Conservation (phyloP, 2,329 filamentous ascomycete species). For the Cladosporium austrohemisphaericum region DNA sequence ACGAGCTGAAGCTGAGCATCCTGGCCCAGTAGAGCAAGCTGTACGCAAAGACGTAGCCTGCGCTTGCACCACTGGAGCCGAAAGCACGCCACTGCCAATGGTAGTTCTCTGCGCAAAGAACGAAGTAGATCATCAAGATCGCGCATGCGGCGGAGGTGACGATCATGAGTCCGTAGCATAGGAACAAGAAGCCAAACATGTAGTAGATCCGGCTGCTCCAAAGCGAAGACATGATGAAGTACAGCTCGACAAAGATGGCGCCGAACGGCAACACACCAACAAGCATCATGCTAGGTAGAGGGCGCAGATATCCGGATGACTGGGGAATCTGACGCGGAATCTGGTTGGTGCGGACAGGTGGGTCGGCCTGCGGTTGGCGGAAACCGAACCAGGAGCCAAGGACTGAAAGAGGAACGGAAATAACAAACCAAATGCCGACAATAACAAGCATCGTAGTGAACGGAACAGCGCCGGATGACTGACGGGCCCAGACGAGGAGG, state of each 20-base stretch:
- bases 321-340: constrained; percentile 95
- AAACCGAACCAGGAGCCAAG: constrained; percentile 92
- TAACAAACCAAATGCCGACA: constrained; percentile 91
- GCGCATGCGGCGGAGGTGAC: constrained; percentile 91
- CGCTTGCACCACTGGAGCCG: constrained; percentile 83
- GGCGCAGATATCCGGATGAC: constrained; percentile 74
- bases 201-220: constrained; percentile 99
- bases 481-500: constrained; percentile 91
- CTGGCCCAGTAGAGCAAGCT: constrained; percentile 87
- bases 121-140: constrained; percentile 90
- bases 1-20: constrained; percentile 76
- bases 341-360: constrained; percentile 92
- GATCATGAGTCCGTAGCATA: constrained; percentile 97
- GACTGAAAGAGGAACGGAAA: constrained; percentile 87
- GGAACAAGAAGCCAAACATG: constrained; percentile 99
- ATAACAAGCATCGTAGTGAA: constrained; percentile 96
- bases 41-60: constrained; percentile 87
- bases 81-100: constrained; percentile 99
- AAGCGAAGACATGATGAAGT: constrained; percentile 98
- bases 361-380: constrained; percentile 62
- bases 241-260: constrained; percentile 96
- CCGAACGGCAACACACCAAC: constrained; percentile 92
- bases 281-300: constrained; percentile 83
- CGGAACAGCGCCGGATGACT: constrained; percentile 88
- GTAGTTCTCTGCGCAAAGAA: constrained; percentile 95